Base-by-base conservation (phyloP, 106 monocot genomes). In the Gastrodia elata region DNA sequence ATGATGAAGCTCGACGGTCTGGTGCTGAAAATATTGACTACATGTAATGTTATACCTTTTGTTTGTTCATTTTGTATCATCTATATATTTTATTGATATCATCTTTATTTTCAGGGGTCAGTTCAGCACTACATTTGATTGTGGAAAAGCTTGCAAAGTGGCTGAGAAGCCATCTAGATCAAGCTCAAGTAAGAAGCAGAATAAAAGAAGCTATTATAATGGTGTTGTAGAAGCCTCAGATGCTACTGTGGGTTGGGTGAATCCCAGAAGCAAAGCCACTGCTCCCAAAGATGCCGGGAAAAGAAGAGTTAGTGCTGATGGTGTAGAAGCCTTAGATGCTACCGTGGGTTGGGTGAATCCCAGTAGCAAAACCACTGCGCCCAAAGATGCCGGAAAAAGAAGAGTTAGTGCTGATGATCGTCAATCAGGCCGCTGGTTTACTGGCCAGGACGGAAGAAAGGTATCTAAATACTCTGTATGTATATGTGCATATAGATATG, bases 401-500 rank as follows among this genome's bases (percentile, higher is more conserved):
- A 73, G 83, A 79, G 79, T 83, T 30, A 39, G 59, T 77, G 86
- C 84, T 58, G 65, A 48, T 72, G 87, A 75, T 4, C 73, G 42
- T 20, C 65, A 80, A 35, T 80, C 76, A 75, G 96, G 92, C 71
- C 87, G 88, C 42, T 96, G 96, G 98, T 86, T 81, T 78, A 98
- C 98, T 34, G 83, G 75, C 14, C 73, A 87, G 38, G 80, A 87
- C 81, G 98, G 98, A 71, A 90, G 70, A 82, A 98, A 88, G 98
- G 98, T 98, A 80, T 79, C 18, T 42, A n/a, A 76, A 30, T 1
- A 22, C 56, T 58, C n/a, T n/a, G n/a, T n/a, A n/a, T n/a, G n/a
- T n/a, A n/a, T n/a, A n/a, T n/a, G n/a, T n/a, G n/a, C n/a, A n/a
- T n/a, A n/a, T n/a, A n/a, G n/a, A n/a, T n/a, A n/a, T n/a, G n/a